Percentiles rank a stretch among this genome's conserved stretches.
These are phyloP conservation scores for Leishmania turanica DNA, from an alignment of 208 protist genomes.

Conservation along the genomic window DNA sequence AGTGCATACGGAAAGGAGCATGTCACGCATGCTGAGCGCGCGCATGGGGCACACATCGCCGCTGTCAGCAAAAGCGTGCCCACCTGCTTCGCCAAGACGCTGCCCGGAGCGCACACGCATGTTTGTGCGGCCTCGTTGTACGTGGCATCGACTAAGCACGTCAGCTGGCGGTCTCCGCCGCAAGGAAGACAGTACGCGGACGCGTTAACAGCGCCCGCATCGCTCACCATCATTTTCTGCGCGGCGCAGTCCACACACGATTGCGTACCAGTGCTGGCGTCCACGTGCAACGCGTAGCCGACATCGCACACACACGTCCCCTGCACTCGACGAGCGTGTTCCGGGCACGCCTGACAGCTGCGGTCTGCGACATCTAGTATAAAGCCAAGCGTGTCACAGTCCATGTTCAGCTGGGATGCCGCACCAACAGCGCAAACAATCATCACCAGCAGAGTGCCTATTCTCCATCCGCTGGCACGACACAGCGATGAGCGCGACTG, in stretches of 20 bases:
- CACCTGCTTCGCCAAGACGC: conserved; percentile 40
- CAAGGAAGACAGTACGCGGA: conserved; percentile 49
- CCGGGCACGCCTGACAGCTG: conserved; percentile 19
- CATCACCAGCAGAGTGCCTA: background rate
- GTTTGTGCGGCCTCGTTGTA: conserved; percentile 26
- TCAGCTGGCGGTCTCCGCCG: conserved; percentile 39
- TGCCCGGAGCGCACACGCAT: conserved; percentile 46
- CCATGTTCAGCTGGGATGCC: background rate
- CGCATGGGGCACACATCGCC: conserved; percentile 53
- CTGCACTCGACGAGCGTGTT: conserved; percentile 17
- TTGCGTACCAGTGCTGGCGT: conserved; percentile 4
- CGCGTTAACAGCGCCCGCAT: conserved; percentile 19
- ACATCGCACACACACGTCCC: conserved; percentile 31
- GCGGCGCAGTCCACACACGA: conserved; percentile 45
- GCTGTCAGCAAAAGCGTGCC: conserved; percentile 34
- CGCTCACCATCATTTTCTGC: conserved; percentile 38
- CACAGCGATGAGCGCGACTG: background rate
- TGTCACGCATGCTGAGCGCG: conserved; percentile 25
- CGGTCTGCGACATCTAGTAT: conserved; percentile 17
- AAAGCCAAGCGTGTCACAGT: conserved; percentile 16
- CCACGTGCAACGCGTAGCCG: conserved; percentile 32
- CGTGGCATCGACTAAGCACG: conserved; percentile 32
- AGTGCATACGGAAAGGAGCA: conserved; percentile 47
- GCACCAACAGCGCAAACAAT: background rate
- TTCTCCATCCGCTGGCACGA: background rate